Evolutionary conservation across 1,139 yeast genomes (phyloP).

Genomic region (Yamadazyma diospyri): DNA sequence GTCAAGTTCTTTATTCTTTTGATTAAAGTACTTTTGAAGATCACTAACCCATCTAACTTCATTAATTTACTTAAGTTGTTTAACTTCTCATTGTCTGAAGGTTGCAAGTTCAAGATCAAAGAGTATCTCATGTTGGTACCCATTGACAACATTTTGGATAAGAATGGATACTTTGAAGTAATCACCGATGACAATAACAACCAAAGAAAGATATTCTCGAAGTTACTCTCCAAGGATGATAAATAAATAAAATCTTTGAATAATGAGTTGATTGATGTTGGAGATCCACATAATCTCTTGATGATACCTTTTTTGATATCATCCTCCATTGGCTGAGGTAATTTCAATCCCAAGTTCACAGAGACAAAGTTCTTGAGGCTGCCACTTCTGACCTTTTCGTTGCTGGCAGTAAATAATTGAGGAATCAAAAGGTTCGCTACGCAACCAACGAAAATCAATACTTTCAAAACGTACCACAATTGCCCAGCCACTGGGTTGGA

Average conservation of each 20-base stretch:
- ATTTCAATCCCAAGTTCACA: constrained; percentile 27
- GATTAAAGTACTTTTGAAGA: constrained; percentile 27
- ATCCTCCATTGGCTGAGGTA: constrained; percentile 23
- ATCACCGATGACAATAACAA: constrained; percentile 31
- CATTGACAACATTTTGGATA: constrained; percentile 20
- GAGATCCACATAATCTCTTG: constrained; percentile 23
- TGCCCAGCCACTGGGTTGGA: constrained; percentile 21
- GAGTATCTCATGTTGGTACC: constrained; percentile 27
- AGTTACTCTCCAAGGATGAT: constrained; percentile 29
- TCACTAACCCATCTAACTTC: constrained; percentile 30
- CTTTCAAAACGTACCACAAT: constrained; percentile 25
- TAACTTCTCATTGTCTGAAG: constrained; percentile 24
- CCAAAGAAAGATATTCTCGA: constrained; percentile 35
- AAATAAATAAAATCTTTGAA: constrained; percentile 29
- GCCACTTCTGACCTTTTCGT: constrained; percentile 5
- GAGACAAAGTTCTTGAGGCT: constrained; percentile 22
- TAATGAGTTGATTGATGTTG: constrained; percentile 17
- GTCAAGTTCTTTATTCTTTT: constrained; percentile 28
- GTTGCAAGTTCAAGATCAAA: constrained; percentile 30
- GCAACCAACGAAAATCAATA: constrained; percentile 26
- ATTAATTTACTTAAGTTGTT: constrained; percentile 18
- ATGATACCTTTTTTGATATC: constrained; percentile 19
- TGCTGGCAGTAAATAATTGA: constrained; percentile 10
- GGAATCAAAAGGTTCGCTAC: constrained; percentile 25
- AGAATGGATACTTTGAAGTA: constrained; percentile 18